Evolutionary conservation across 2,329 filamentous ascomycete genomes (phyloP), one percentile per base, ranked within the genome.

Genomic region (Albophoma yamanashiensis): DNA sequence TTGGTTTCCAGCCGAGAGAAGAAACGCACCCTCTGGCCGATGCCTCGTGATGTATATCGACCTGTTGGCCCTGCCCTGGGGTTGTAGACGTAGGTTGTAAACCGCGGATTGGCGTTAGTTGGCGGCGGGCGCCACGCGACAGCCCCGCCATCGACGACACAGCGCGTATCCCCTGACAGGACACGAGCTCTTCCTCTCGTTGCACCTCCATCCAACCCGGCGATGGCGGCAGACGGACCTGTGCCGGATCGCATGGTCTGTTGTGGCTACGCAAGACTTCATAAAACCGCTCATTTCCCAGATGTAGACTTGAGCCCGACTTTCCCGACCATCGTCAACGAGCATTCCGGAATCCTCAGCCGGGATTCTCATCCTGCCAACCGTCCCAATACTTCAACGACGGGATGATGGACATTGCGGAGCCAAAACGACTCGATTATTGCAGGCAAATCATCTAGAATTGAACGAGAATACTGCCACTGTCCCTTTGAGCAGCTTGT

Each of bases 381-480:
- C 42, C 9, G 6, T 45, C 4, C 9, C 6, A n/a, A 20, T 1
- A 14, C n/a, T 15, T 25, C 25, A 1, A 36, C 2, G 11, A 9
- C 22, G 31, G 2, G 31, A 38, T 55, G 11, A 11, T 53, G 31
- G 50, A 7, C 7, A 52, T 52, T 17, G 47, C 31, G 7, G 14
- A 22, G 22, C 11, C n/a, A 53, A 14, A 14, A 36, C 31, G 17
- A 11, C 31, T 20, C 31, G 11, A 3, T 7, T 11, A 31, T 31
- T 27, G 17, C 20, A 4, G 1, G n/a, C 27, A 15, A 1, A 22
- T 11, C 0, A 12, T 5, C 9, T 11, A 8, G n/a, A 12, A 5
- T 15, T 8, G 6, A 15, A 22, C 1, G 2, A 15, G 4, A 15
- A 3, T 5, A n/a, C 20, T 11, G 0, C 11, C 5, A 7, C 9